phyloP scores from a whole-genome alignment of 768 basidiomycete genomes.

The Inosperma sp. region DNA sequence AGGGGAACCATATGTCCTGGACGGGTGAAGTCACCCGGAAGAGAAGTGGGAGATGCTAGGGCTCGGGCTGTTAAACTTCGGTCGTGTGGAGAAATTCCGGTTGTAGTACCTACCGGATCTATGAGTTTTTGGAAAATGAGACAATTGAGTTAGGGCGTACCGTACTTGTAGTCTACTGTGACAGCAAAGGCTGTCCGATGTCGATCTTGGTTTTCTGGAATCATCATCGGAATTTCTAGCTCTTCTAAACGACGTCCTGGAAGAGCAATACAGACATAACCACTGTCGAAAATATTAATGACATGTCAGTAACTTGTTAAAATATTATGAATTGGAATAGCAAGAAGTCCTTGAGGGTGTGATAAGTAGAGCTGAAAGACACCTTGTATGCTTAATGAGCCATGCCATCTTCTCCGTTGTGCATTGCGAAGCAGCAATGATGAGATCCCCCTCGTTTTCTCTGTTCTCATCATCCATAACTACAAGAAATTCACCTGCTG shows the following conservation, averaged over 20 bases:
- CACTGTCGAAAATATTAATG: constrained; percentile 52
- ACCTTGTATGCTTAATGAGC: constrained; percentile 98
- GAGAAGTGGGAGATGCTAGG: constrained; percentile 58
- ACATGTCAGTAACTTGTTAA: constrained; percentile 12
- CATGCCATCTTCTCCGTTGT: constrained; percentile 98
- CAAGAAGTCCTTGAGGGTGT: no score
- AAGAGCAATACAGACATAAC: constrained; percentile 88
- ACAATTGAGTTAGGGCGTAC: constrained; percentile 37
- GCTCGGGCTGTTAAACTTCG: constrained; percentile 82
- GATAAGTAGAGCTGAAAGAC: constrained; percentile 19
- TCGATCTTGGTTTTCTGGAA: constrained; percentile 82
- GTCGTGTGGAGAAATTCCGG: constrained; percentile 96
- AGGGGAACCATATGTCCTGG: constrained; percentile 97
- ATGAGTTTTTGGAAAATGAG: background rate
- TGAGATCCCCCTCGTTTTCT: constrained; percentile 97
- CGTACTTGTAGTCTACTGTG: constrained; percentile 90
- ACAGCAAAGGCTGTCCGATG: constrained; percentile 94
- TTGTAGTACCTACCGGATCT: constrained; percentile 65
- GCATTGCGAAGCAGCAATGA: constrained; percentile 77
- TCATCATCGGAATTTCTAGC: constrained; percentile 91
- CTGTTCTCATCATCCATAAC: constrained; percentile 96
- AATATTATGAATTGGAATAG: background rate
- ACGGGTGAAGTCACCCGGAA: constrained; percentile 72
- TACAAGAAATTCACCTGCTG: constrained; percentile 83
- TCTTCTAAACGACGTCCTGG: constrained; percentile 69